Evolutionary conservation across 2,329 filamentous ascomycete genomes (phyloP).

Genomic region (Colletotrichum tropicicola): DNA sequence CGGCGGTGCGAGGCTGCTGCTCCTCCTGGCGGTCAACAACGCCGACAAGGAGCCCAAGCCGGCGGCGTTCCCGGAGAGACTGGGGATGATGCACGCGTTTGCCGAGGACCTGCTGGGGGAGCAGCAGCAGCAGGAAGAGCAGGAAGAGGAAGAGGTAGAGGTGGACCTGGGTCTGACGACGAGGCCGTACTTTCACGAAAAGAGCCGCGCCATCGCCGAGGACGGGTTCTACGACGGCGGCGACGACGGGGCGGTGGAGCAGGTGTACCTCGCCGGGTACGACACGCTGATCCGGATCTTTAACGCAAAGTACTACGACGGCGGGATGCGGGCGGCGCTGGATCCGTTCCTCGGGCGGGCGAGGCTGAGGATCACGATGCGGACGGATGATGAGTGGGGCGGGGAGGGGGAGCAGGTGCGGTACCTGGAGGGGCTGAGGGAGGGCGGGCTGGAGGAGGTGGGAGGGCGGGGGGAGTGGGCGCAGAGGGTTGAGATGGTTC

Average conservation of each 20-base stretch:
- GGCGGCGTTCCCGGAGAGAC: slow-evolving; percentile 71
- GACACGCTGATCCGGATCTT: slow-evolving; percentile 80
- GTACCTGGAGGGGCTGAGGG: slow-evolving; percentile 61
- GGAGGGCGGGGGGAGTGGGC: slow-evolving; percentile 69
- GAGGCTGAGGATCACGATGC: slow-evolving; percentile 69
- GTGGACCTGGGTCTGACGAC: slow-evolving; percentile 77
- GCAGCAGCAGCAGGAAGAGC: slow-evolving; percentile 5
- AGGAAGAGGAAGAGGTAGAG: slow-evolving; percentile 31
- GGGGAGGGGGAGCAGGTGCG: slow-evolving; percentile 59
- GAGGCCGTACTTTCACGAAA: slow-evolving; percentile 78
- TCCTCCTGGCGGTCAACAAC: slow-evolving; percentile 71
- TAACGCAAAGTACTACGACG: slow-evolving; percentile 74
- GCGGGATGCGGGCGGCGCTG: slow-evolving; percentile 59
- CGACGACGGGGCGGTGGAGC: slow-evolving; percentile 45
- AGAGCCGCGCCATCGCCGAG: slow-evolving; percentile 66
- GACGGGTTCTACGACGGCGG: slow-evolving; percentile 50
- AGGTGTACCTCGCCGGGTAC: slow-evolving; percentile 78
- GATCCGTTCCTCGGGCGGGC: slow-evolving; percentile 71
- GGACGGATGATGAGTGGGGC: slow-evolving; percentile 70
- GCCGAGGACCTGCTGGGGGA: slow-evolving; percentile 60
- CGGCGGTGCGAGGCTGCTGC: slow-evolving; percentile 54
- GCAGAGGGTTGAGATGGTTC: slow-evolving; percentile 66
- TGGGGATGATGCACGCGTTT: slow-evolving; percentile 78
- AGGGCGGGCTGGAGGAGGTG: slow-evolving; percentile 55
- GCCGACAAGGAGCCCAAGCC: slow-evolving; percentile 74